A percentile compares a stretch with the other conserved stretches of the same genome.
phyloP scores from a whole-genome alignment of 2,329 filamentous ascomycete genomes.

The Cryphonectria nitschkei region DNA sequence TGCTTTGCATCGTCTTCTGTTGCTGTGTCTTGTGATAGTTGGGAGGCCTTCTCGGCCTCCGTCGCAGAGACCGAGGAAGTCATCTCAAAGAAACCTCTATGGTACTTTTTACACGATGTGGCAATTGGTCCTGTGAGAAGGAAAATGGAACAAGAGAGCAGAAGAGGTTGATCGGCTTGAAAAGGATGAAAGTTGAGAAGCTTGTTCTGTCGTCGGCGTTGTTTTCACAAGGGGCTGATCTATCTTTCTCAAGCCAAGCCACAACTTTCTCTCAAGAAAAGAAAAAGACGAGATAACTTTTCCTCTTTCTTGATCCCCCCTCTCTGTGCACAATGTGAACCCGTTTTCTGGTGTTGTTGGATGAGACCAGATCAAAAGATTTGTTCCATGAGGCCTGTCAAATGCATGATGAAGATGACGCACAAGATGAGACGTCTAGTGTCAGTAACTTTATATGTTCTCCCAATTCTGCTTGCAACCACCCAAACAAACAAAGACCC shows the following conservation, averaged over 20 bases:
- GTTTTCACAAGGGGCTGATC: too few relatives aligned
- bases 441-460: not conserved
- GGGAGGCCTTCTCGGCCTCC: conserved; percentile 17
- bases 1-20: not conserved
- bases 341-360: too few relatives aligned
- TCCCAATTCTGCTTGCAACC: not conserved
- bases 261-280: too few relatives aligned
- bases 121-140: not conserved
- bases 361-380: too few relatives aligned
- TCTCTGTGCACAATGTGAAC: too few relatives aligned
- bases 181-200: too few relatives aligned
- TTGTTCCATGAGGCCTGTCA: not conserved
- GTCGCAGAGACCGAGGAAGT: not conserved
- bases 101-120: not conserved
- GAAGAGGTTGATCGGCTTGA: too few relatives aligned
- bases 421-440: not conserved
- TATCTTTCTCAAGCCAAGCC: too few relatives aligned
- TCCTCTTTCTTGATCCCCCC: too few relatives aligned
- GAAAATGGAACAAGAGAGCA: not conserved
- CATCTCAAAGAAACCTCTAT: not conserved
- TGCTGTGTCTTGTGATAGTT: not conserved
- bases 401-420: not conserved
- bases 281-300: too few relatives aligned
- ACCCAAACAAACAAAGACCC: not conserved
- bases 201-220: too few relatives aligned